Conservation (phyloP, 805 yeast genomes). For the Myxozyma udenii region DNA sequence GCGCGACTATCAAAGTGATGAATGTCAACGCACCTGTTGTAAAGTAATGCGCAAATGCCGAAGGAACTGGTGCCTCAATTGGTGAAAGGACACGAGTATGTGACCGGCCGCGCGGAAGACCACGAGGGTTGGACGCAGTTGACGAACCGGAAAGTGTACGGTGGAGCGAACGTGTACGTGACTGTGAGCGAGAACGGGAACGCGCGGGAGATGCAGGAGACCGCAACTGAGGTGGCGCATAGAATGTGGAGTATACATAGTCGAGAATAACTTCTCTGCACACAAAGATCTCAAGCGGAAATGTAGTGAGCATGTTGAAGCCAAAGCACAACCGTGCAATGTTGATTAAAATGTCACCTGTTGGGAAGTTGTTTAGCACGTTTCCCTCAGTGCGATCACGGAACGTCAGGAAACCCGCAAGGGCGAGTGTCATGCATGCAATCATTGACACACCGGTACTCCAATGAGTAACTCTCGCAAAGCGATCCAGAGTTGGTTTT, state of each 20-base stretch:
- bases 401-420: constrained; percentile 73
- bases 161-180: background rate
- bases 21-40: constrained; percentile 66
- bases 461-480: constrained; percentile 74
- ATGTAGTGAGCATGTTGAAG: constrained; percentile 85
- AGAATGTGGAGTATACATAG: constrained; percentile 38
- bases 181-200: too few relatives aligned
- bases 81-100: background rate
- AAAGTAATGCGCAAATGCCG: constrained; percentile 46
- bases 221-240: background rate
- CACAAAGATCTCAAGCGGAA: constrained; percentile 87
- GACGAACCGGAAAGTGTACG: too few relatives aligned
- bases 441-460: constrained; percentile 78
- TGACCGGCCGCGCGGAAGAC: background rate
- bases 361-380: constrained; percentile 79
- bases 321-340: constrained; percentile 90
- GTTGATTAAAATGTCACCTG: constrained; percentile 69
- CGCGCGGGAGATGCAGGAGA: background rate
- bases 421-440: constrained; percentile 73
- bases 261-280: constrained; percentile 83
- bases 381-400: constrained; percentile 81
- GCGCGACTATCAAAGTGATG: constrained; percentile 68
- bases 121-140: background rate
- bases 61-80: constrained; percentile 5
- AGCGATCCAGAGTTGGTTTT: constrained; percentile 71